These are phyloP conservation scores for Elaeagnus macrophylla DNA, from an alignment of 306 rosid genomes.

Conservation along the genomic window DNA sequence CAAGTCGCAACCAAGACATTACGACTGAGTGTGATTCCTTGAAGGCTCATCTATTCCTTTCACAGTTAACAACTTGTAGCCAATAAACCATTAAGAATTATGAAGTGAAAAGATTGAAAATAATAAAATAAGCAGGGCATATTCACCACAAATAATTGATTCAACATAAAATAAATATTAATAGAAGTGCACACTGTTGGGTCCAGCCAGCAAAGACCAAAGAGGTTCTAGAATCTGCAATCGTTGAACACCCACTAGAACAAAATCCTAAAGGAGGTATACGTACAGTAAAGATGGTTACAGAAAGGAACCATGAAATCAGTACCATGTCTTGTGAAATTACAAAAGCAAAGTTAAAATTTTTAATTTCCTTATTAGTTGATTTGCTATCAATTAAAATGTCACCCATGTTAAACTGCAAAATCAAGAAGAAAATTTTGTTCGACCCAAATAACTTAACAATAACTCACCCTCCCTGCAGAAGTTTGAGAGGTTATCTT, in stretches of 20 bases:
- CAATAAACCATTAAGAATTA: conserved; percentile 4
- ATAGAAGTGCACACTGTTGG: conserved; percentile 33
- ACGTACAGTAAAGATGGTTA: not conserved
- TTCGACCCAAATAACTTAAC: too few species aligned
- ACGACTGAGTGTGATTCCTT: conserved; percentile 41
- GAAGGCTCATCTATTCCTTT: conserved; percentile 39
- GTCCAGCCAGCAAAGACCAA: conserved; percentile 78
- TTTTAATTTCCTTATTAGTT: conserved; percentile 33
- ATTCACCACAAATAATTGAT: too few species aligned
- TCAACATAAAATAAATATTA: not conserved
- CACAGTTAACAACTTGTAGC: conserved; percentile 40
- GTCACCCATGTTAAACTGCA: conserved; percentile 72
- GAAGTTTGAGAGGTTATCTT: too few species aligned
- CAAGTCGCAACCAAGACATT: conserved; percentile 32
- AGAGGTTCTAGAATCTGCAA: conserved; percentile 85
- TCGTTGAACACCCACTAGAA: conserved; percentile 61
- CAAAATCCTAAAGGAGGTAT: conserved; percentile 48
- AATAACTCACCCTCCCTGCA: too few species aligned
- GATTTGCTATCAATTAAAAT: conserved; percentile 41
- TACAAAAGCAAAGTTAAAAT: not conserved
- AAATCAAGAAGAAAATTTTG: conserved; percentile 3
- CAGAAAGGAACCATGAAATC: not conserved
- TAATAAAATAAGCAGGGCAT: too few species aligned
- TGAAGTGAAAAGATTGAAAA: too few species aligned
- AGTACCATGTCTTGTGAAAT: not conserved